Conservation (phyloP, 2,329 filamentous ascomycete genomes). For the Colletotrichum costaricense region DNA sequence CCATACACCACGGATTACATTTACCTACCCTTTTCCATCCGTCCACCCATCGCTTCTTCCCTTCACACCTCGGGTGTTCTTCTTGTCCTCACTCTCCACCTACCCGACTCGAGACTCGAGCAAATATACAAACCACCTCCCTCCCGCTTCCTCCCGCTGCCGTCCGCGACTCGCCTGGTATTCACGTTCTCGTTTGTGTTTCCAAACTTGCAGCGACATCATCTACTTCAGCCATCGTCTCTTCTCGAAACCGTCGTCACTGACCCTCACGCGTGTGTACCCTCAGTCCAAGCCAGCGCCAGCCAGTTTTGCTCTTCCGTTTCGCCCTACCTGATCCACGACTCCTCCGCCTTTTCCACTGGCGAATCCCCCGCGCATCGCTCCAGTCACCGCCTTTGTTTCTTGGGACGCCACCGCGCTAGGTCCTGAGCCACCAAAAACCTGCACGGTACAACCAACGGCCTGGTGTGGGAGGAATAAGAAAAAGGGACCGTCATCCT, state of each 20-base stretch:
- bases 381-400: constrained; percentile 39
- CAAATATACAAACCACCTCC: constrained; percentile 10
- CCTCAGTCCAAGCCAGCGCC: background rate
- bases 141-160: constrained; percentile 9
- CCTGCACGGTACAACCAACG: constrained; percentile 34
- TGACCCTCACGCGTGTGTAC: constrained; percentile 12
- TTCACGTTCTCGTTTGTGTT: constrained; percentile 29
- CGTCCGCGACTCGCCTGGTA: constrained; percentile 9
- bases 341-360: constrained; percentile 14
- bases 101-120: constrained; percentile 12
- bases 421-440: constrained; percentile 35
- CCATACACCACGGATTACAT: constrained; percentile 1
- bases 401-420: constrained; percentile 37
- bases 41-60: constrained; percentile 14
- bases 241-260: constrained; percentile 23
- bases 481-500: constrained; percentile 34
- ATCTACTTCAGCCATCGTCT: constrained; percentile 22
- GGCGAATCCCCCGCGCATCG: constrained; percentile 37
- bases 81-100: constrained; percentile 19
- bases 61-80: constrained; percentile 12
- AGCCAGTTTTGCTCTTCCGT: constrained; percentile 25
- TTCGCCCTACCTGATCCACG: background rate
- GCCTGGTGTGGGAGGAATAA: constrained; percentile 35
- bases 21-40: constrained; percentile 19
- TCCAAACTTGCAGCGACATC: constrained; percentile 27